Percentiles rank a stretch among this genome's conserved stretches.
Evolutionary conservation across 73 alveolate species (phyloP).

Genomic region (Symbiodinium pilosum): DNA sequence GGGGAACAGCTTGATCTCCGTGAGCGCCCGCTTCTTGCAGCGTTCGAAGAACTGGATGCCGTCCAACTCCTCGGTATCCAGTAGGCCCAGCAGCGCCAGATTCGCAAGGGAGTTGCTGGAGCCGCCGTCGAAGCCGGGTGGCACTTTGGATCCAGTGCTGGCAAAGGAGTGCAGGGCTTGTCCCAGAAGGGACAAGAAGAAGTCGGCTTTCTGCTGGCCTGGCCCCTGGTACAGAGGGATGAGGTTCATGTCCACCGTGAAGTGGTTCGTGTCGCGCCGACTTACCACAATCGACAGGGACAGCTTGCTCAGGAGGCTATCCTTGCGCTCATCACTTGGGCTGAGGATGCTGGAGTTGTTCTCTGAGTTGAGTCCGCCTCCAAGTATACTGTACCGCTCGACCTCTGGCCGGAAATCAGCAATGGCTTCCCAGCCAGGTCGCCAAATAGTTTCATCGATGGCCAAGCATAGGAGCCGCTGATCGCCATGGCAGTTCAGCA

Average conservation of each 20-base stretch:
- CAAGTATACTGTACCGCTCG: background rate
- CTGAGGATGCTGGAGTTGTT: background rate
- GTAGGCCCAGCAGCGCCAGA: background rate
- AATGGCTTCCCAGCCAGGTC: background rate
- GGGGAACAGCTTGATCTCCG: background rate
- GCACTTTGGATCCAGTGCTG: background rate
- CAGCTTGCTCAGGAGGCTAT: background rate
- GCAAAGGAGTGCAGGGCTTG: background rate
- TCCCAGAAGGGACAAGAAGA: background rate
- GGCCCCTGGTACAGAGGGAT: background rate
- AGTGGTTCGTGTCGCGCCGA: background rate
- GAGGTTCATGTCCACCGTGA: background rate
- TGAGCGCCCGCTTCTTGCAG: background rate
- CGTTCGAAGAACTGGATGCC: background rate
- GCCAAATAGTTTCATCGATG: background rate
- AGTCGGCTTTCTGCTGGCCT: background rate
- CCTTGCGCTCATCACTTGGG: background rate
- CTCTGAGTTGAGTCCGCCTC: background rate
- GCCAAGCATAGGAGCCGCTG: background rate
- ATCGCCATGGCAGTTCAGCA: background rate
- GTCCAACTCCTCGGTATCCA: background rate
- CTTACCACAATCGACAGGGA: background rate
- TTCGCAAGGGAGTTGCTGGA: background rate
- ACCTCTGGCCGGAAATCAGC: background rate
- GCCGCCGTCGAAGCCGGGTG: background rate